Evolutionary conservation across 129 eudicot species (phyloP).

Genomic region (Glebionis coronaria): DNA sequence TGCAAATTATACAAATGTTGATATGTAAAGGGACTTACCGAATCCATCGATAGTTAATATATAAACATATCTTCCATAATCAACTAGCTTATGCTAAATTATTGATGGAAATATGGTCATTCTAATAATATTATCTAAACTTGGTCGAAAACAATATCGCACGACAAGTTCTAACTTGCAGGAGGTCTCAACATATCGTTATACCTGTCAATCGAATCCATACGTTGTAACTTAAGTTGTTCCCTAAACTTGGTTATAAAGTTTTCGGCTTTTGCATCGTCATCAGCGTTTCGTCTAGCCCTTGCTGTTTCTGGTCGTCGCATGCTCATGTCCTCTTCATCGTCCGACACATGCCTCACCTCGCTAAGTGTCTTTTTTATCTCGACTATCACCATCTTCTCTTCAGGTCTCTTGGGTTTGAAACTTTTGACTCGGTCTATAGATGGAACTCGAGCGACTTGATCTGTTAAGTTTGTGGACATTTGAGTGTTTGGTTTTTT

Average conservation of each 20-base stretch:
- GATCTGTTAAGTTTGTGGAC: conserved; percentile 5
- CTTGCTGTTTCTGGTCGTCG: conserved; percentile 34
- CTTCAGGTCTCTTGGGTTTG: conserved; percentile 3
- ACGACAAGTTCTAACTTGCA: not conserved
- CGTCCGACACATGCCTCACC: conserved; percentile 14
- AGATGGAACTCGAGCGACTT: conserved; percentile 26
- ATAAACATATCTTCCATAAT: no score
- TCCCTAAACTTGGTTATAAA: conserved; percentile 53
- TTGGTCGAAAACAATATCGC: no score
- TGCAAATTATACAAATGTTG: no score
- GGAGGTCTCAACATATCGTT: conserved; percentile 41
- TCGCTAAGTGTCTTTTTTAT: conserved; percentile 34
- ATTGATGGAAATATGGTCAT: no score
- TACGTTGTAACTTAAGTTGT: conserved; percentile 56
- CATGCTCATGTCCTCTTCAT: conserved; percentile 17
- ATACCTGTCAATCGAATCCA: conserved; percentile 46
- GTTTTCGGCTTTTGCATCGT: conserved; percentile 52
- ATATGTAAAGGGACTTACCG: no score
- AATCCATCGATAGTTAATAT: no score
- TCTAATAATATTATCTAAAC: no score
- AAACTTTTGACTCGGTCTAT: conserved; percentile 43
- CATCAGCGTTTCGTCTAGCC: conserved; percentile 18
- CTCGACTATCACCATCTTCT: not conserved
- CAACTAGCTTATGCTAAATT: no score
- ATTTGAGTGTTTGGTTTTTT: not conserved